Base-by-base conservation (phyloP, 106 monocot species). In the Acorus calamus region DNA sequence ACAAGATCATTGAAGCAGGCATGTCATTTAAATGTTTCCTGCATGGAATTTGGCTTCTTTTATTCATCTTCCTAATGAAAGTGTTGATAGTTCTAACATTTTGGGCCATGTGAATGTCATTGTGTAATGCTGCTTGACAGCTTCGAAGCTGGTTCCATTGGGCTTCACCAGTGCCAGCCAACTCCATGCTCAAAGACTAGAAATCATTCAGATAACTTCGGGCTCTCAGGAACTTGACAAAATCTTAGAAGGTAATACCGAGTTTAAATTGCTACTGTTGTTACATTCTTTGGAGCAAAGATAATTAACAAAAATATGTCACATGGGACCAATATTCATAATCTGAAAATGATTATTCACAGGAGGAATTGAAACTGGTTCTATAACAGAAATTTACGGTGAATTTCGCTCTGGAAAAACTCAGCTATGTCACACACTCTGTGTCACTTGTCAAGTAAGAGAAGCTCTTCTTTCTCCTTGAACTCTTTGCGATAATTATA, bases 1-100 rank as follows among this genome's bases (percentile, higher is more conserved):
- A 98, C 71, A 98, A 98, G 76, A 98, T 92, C 71, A 92, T 98
- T 73, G 98, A 92, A 81, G 98, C 92, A 83, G 98, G 98, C 74
- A 88, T 66, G 76, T 5, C 5, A 46, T 60, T 11, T 53, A 42
- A 14, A 52, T n/a, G n/a, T 14, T 14, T 62, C n/a, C n/a, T 7
- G 50, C 11, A 28, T 6, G 8, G 48, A 49, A 44, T 56, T 47
- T 13, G 2, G 50, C 45, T 61, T 4, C 42, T 2, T 56, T 2
- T 71, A 6, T 56, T 63, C 14, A 11, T 47, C 49, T 59, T 60
- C 44, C 44, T 50, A 41, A n/a, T 11, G 11, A 47, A 6, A 65
- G 42, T 14, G 8, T 28, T 14, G 51, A 11, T 58, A 6, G 5
- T 53, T 53, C 4, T 7, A 46, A n/a, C 46, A 55, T 66, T n/a